Evolutionary conservation across 768 basidiomycete genomes (phyloP).

Genomic region (Asterophora lycoperdoides): DNA sequence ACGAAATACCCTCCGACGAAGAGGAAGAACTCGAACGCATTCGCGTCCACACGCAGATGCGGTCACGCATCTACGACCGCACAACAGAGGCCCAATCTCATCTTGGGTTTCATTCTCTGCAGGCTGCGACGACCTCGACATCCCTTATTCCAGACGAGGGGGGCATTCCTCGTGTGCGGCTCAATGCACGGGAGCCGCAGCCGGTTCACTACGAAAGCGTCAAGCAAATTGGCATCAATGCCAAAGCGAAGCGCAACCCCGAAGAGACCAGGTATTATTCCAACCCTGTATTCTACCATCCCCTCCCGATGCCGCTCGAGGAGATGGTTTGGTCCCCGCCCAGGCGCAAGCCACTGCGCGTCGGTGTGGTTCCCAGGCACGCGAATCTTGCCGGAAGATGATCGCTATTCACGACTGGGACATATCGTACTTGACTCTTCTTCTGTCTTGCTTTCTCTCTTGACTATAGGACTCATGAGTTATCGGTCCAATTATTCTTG

Average conservation of each 20-base stretch:
- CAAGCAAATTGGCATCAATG: constrained; percentile 19
- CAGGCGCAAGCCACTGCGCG: constrained; percentile 18
- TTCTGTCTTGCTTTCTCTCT: background rate
- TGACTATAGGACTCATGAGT: background rate
- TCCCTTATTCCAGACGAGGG: constrained; percentile 18
- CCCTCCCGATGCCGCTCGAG: constrained; percentile 53
- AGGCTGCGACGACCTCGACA: constrained; percentile 14
- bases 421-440: background rate
- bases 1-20: constrained; percentile 59
- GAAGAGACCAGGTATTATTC: background rate
- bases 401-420: background rate
- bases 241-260: background rate
- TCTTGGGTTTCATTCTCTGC: constrained; percentile 12
- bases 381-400: constrained; percentile 41
- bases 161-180: constrained; percentile 19
- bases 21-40: constrained; percentile 57
- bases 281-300: constrained; percentile 31
- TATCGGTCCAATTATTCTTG: no score
- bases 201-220: constrained; percentile 14
- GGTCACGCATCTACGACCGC: constrained; percentile 1
- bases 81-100: constrained; percentile 6
- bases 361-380: constrained; percentile 30
- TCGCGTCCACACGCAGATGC: constrained; percentile 32
- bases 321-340: constrained; percentile 38
- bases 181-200: constrained; percentile 12